Percentiles rank a stretch among this genome's conserved stretches.
These are phyloP conservation scores for Pythium aristosporum DNA, from an alignment of 352 stramenopile genomes.

Conservation along the genomic window DNA sequence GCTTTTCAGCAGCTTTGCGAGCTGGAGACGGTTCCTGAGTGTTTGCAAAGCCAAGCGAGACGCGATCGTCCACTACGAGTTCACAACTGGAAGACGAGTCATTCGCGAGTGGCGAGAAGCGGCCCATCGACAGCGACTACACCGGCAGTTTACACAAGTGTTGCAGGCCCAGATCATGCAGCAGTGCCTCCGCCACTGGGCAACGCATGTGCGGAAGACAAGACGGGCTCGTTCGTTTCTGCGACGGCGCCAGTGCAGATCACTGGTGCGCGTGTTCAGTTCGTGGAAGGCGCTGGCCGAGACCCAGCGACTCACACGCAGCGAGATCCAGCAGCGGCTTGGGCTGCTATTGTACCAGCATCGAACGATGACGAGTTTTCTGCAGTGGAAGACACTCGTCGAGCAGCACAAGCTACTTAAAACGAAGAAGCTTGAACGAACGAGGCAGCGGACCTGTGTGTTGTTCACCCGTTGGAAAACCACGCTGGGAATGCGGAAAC, in stretches of 20 bases:
- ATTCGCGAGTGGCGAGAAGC: constrained; percentile 12
- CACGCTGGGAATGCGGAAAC: neutral
- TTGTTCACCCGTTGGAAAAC: constrained; percentile 7
- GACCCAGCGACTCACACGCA: constrained; percentile 13
- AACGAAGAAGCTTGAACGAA: neutral
- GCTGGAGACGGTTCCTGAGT: constrained; percentile 14
- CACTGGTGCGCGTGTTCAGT: constrained; percentile 33
- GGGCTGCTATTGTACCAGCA: constrained; percentile 30
- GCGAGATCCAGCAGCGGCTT: constrained; percentile 36
- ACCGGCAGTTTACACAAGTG: constrained; percentile 11
- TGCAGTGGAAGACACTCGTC: constrained; percentile 19
- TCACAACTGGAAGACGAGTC: neutral
- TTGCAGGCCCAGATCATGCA: constrained; percentile 17
- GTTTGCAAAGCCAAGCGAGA: neutral
- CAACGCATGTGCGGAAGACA: neutral
- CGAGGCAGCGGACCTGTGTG: neutral
- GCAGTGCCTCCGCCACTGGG: constrained; percentile 17
- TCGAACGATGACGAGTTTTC: constrained; percentile 19
- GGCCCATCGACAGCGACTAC: constrained; percentile 6
- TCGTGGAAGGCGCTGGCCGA: constrained; percentile 36
- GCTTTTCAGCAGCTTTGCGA: neutral
- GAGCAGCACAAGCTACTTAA: constrained; percentile 13
- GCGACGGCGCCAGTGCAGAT: constrained; percentile 10
- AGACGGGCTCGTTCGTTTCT: constrained; percentile 8
- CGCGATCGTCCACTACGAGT: neutral